Evolutionary conservation across 2,329 filamentous ascomycete species (phyloP), one percentile per base, ranked within the genome.

Genomic region (Fusarium tjaetaba): DNA sequence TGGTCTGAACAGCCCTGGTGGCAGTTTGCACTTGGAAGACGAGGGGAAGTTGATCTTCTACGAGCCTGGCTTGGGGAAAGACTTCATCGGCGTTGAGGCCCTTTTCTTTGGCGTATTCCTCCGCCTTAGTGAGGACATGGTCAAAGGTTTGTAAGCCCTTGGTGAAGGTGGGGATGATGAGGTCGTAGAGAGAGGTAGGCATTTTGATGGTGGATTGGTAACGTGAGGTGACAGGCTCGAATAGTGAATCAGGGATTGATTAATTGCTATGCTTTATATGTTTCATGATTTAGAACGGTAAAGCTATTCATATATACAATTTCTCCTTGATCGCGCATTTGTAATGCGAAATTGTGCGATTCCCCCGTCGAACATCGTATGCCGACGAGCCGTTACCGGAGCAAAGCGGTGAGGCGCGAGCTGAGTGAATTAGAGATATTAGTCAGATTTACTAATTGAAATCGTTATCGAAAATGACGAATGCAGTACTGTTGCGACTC

Each of bases 21-120:
- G 63, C 57, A 26, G 64, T 75, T 10, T 76, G 74, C 20, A 77
- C 68, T 38, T 76, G 74, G 11, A 77, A 77, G 14, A 66, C 39
- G 22, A 76, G 42, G 14, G 72, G 70, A 3, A 66, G 65, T 42
- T 77, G 72, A 24, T 77, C 75, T 14, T 76, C 70, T 15, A 77
- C 16, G 5, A 77, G 64, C 1, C 63, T 69, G 22, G 74, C 74
- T 34, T 70, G 32, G 5, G 52, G 38, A 3, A 68, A 75, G 5
- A 34, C 49, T 10, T 63, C 59, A 30, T 76, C 60, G 24, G 70
- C 63, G 24, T 75, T 52, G 24, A 74, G 32, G 2, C 60, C 55
- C 30, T 76, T 73, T 30, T 72, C 65, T 11, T 72, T 69, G 46
- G 74, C 72, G 43, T 72, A 70, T 24, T 76, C 46, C n/a, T 77